These are phyloP conservation scores for Pulicaria dysenterica DNA, from an alignment of 129 eudicot species.

Conservation along the genomic window DNA sequence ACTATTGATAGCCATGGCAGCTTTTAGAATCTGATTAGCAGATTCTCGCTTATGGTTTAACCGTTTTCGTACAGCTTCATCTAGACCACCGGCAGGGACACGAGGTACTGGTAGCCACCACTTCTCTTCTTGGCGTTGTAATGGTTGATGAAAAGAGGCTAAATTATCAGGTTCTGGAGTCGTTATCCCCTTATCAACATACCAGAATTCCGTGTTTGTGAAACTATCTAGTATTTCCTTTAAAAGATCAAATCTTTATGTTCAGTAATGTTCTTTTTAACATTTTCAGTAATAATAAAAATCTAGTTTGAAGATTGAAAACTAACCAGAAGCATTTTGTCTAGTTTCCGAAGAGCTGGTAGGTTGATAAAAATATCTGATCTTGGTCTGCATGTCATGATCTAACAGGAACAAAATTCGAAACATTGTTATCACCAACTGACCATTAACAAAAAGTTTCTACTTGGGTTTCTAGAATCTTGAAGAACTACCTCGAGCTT, in stretches of 20 bases:
- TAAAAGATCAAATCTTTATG: conserved; percentile 1
- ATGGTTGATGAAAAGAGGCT: conserved; percentile 61
- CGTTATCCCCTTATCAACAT: conserved; percentile 88
- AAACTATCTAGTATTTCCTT: conserved; percentile 94
- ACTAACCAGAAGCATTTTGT: conserved; percentile 91
- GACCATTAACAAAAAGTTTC: background rate
- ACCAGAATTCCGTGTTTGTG: conserved; percentile 84
- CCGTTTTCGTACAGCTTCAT: conserved; percentile 57
- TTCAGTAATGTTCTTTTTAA: background rate
- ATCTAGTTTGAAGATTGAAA: background rate
- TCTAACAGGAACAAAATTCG: conserved; percentile 42
- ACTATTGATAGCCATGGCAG: conserved; percentile 84
- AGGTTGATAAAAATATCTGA: conserved; percentile 77
- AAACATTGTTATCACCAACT: conserved; percentile 12
- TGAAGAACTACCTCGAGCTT: conserved; percentile 72
- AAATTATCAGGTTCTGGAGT: conserved; percentile 73
- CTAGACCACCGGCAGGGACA: conserved; percentile 89
- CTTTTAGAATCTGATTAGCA: conserved; percentile 83
- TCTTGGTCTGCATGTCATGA: conserved; percentile 91
- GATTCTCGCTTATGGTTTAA: conserved; percentile 81
- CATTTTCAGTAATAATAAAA: background rate
- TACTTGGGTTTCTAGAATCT: background rate
- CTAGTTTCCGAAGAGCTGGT: conserved; percentile 96
- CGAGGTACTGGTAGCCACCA: conserved; percentile 99
- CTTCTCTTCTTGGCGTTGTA: conserved; percentile 87